A percentile compares a stretch with the other conserved stretches of the same genome.
Evolutionary conservation across 208 protist species (phyloP).

Genomic region (Lotmaria passim): DNA sequence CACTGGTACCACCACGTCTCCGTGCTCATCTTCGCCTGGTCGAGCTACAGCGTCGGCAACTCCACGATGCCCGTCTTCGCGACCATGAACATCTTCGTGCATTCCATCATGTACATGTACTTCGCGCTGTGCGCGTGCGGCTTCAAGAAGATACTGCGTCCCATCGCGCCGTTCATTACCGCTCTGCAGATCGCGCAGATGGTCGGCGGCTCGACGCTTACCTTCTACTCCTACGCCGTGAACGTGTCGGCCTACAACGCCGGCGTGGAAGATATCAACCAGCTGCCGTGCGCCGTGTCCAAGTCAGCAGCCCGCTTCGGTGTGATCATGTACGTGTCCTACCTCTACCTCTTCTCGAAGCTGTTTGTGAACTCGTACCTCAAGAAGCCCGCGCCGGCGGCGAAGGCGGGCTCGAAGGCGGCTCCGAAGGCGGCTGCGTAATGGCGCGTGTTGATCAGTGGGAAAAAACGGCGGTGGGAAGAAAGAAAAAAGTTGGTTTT

Average conservation of each 20-base stretch:
- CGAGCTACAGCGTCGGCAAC: conserved; percentile 63
- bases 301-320: conserved; percentile 56
- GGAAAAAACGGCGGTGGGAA: not conserved
- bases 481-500: not conserved
- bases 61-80: conserved; percentile 77
- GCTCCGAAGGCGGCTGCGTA: no score
- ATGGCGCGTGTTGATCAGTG: no score
- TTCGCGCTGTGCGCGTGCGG: conserved; percentile 84
- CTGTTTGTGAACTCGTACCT: conserved; percentile 88
- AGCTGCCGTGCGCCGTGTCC: conserved; percentile 59
- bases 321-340: conserved; percentile 90
- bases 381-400: conserved; percentile 25
- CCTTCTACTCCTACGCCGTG: conserved; percentile 52
- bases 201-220: conserved; percentile 66
- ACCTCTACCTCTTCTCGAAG: conserved; percentile 90
- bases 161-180: conserved; percentile 87
- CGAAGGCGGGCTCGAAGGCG: conserved; percentile 33
- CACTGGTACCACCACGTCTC: conserved; percentile 96
- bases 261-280: conserved; percentile 45
- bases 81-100: conserved; percentile 94
- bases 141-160: conserved; percentile 61
- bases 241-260: conserved; percentile 44
- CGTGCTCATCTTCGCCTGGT: conserved; percentile 91
- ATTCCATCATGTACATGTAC: conserved; percentile 96
- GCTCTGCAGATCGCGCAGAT: conserved; percentile 93